Percentiles rank a stretch among this genome's conserved stretches.
phyloP scores from a whole-genome alignment of 768 basidiomycete genomes.

The Kwoniella dendrophila region DNA sequence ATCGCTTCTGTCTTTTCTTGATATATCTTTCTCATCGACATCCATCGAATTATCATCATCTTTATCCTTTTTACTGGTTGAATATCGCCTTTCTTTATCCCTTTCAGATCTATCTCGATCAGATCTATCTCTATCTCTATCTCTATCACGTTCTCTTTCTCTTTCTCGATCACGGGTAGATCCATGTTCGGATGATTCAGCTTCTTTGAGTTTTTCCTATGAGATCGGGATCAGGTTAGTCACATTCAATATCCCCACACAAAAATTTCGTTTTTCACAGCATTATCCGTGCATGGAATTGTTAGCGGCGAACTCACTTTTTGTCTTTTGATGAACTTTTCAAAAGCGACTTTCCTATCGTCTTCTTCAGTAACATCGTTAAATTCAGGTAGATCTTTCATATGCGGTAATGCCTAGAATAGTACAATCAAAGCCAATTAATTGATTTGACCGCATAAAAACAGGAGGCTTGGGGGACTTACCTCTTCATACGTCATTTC shows the following conservation, averaged over 20 bases:
- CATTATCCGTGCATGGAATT: background rate
- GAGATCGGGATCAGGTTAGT: conserved; percentile 5
- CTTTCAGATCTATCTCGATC: conserved; percentile 52
- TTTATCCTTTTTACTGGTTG: background rate
- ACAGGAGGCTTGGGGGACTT: too few species aligned
- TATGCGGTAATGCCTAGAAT: conserved; percentile 70
- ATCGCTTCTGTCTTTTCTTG: conserved; percentile 33
- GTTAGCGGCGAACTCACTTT: conserved; percentile 62
- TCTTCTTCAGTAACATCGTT: conserved; percentile 80
- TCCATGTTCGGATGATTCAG: conserved; percentile 38
- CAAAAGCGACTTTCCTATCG: conserved; percentile 79
- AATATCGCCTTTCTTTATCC: conserved; percentile 12
- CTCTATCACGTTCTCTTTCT: conserved; percentile 38
- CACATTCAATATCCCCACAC: background rate
- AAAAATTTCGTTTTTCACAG: background rate
- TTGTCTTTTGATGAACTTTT: conserved; percentile 85
- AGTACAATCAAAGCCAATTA: conserved; percentile 9
- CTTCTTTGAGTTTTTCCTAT: conserved; percentile 72
- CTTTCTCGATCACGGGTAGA: conserved; percentile 30
- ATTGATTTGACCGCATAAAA: background rate
- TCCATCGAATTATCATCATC: conserved; percentile 2
- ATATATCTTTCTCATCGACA: conserved; percentile 51
- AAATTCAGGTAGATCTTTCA: conserved; percentile 82
- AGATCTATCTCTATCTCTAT: conserved; percentile 56
- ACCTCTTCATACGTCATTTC: conserved; percentile 78